Evolutionary conservation across 1,284 basidiomycete species (phyloP), one percentile per base, ranked within the genome.

Genomic region (Pseudozyma thailandica): DNA sequence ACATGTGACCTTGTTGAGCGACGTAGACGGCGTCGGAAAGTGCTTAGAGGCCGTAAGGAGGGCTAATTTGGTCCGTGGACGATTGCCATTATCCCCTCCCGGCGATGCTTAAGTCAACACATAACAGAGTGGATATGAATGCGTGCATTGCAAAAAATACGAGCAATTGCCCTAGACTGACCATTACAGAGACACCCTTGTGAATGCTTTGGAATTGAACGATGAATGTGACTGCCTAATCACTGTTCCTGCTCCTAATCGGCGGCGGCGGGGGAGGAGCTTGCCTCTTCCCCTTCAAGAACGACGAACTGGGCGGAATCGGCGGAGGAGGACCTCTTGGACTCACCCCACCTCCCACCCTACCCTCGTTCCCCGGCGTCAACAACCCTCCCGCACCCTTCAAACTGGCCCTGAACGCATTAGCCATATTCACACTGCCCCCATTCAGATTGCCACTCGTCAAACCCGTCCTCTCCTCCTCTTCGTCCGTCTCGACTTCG

Each of bases 1-100:
- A 5, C 80, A 82, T 38, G 79, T 82, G 1, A 72, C 68, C 8
- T 43, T 82, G 43, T 39, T 82, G 4, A 74, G 70, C 39, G 80
- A 82, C 26, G 52, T 82, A 4, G 68, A 71, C 30, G 61, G 49
- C 0, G 37, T 71, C 6, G 68, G 61, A 2, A 65, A 64, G 38
- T 71, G 68, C 26, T 28, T 71, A 16, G 68, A 71, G 26, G 66
- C 60, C 18, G 44, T 64, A 4, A 47, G 60, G 8, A 50, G 66
- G 38, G 66, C 66, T 0, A 63, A 63, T 23, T 28, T 69, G n/a
- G 51, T 58, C 4, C 28, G 65, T 9, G 50, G 50, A 1, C 41
- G 65, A 2, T 7, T 61, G 18, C 25, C 31, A 8, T 27, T 31
- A 8, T 13, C 21, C 4, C 31, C 46, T 16, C 8, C 9, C 10